Evolutionary conservation across 2,329 filamentous ascomycete species (phyloP), one percentile per base, ranked within the genome.

Genomic region (Emergomyces orientalis): DNA sequence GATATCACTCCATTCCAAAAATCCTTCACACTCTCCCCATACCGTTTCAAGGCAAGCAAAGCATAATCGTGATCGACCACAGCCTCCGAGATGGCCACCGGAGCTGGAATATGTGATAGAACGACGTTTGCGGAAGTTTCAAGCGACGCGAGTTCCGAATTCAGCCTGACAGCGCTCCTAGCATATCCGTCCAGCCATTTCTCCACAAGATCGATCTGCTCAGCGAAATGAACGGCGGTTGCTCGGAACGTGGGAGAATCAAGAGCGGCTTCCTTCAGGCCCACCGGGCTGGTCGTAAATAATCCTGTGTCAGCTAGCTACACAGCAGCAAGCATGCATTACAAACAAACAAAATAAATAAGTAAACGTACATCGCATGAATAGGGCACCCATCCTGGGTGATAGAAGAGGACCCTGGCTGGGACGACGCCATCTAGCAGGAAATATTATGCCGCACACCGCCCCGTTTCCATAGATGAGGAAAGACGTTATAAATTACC

Each of bases 161-260:
- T 80, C 34, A 90, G 78, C 72, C 83, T 86, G 27, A 80, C 81
- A 8, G 86, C 82, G 17, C 86, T 81, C 73, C 81, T 86, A 64
- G 86, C 76, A 71, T 88, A 89, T 57, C 81, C 82, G 62, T 88
- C 91, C 37, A 99, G 88, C 94, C 94, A 99, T 82, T 85, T 86
- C 76, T 97, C 94, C 64, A 97, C 84, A 62, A 86, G 83, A 67
- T 97, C 94, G 70, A 96, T 85, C 78, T 99, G 93, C 67, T 97
- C 94, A 66, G 86, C 84, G 73, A 96, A 96, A 78, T 97, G 91
- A 56, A 88, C 79, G 51, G 90, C 85, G 27, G 90, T 90, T 56
- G 92, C 90, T 67, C 94, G 90, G 75, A 97, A 97, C 43, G 92
- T 95, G 32, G 94, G 94, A 47, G 92, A 97, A 77, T 99, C 94